Evolutionary conservation across 116 monocot genomes (phyloP), one percentile per base, ranked within the genome.

Genomic region (Zostera marina): DNA sequence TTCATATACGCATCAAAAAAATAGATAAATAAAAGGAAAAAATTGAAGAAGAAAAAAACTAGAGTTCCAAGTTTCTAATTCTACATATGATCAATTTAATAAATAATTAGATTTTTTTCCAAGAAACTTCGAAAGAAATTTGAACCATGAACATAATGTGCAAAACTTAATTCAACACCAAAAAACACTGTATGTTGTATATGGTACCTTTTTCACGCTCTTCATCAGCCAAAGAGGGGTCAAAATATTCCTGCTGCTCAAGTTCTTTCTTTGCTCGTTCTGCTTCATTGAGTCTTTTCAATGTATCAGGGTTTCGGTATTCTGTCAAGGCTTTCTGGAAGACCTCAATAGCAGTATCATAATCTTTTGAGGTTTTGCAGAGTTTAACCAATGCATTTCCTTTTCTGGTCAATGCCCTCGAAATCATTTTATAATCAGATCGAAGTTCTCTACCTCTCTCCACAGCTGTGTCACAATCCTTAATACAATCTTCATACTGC

Each of bases 261-360:
- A 83, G 17, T 40, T 98, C 98, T 65, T 90, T 90, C 81, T 86
- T 98, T 54, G 86, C 82, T 47, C 70, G 82, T 72, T 90, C 81
- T 51, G 90, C 98, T 3, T 98, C 90, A 69, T 90, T 90, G 17
- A 90, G 70, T 60, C 66, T 98, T 65, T 90, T 98, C 59, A 90
- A 54, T n/a, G 98, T 98, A 21, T 98, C 98, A 13, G 90, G 98
- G 64, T 98, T 90, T 2, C 98, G 85, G 52, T 98, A 90, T 66
- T 98, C 90, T 38, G 90, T 98, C 42, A 90, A 61, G 7, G 86
- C 98, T 66, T 98, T 98, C 62, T 98, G 90, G 79, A 86, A 98
- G 51, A 78, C 68, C 61, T 98, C 86, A 75, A 98, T 90, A 54
- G 86, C 90, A 72, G 64, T 41, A 23, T 89, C 90, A 76, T 64